A percentile compares a stretch with the other conserved stretches of the same genome.
Evolutionary conservation across 257 asterid genomes (phyloP).

Genomic region (Thymus mandschuricus): DNA sequence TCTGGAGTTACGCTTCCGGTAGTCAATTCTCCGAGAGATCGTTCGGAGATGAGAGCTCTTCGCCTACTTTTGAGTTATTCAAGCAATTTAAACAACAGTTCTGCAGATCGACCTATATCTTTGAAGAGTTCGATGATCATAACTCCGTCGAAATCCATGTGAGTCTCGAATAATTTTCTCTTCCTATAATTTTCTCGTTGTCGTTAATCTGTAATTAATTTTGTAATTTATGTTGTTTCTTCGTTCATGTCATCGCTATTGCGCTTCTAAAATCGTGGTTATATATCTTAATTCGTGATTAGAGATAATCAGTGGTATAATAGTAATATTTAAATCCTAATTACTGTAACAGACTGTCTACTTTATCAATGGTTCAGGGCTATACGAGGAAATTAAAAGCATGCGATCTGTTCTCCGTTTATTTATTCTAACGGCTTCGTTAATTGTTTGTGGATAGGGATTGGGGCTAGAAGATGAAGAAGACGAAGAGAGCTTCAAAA

Average conservation of each 20-base stretch:
- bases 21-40: constrained; percentile 89
- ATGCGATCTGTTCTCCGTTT: constrained; percentile 4
- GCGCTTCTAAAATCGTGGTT: constrained; percentile 3
- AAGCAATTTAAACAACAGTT: constrained; percentile 65
- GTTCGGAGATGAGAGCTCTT: constrained; percentile 51
- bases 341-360: neutral
- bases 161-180: constrained; percentile 34
- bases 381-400: constrained; percentile 16
- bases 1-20: constrained; percentile 75
- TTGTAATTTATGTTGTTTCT: constrained; percentile 3
- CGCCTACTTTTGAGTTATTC: constrained; percentile 72
- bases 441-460: constrained; percentile 41
- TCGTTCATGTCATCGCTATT: neutral
- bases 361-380: neutral
- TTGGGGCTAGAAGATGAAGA: constrained; percentile 68
- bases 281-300: constrained; percentile 5
- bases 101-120: constrained; percentile 49
- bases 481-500: constrained; percentile 73
- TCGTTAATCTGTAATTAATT: neutral
- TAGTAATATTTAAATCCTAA: neutral
- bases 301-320: neutral
- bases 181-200: neutral
- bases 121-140: constrained; percentile 34
- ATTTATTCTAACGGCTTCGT: neutral
- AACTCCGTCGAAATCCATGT: constrained; percentile 51